A percentile compares a stretch with the other conserved stretches of the same genome.
Evolutionary conservation across 2,329 filamentous ascomycete genomes (phyloP).

Genomic region (Sordariomycetes sp.): DNA sequence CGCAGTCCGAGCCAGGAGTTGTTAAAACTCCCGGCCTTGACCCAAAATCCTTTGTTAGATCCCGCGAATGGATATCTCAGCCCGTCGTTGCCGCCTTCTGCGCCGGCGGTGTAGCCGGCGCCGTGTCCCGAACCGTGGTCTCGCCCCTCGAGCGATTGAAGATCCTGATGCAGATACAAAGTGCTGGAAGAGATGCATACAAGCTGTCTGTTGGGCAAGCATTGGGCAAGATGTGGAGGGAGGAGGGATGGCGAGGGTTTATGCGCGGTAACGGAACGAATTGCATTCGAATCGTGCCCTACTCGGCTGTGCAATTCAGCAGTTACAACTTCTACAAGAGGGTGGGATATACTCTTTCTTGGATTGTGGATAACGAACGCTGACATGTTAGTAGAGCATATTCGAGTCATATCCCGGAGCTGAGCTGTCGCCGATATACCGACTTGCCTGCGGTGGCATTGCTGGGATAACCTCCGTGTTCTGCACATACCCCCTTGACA

Average conservation of each 20-base stretch:
- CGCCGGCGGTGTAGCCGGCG: conserved; percentile 86
- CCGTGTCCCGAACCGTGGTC: conserved; percentile 95
- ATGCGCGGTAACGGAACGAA: conserved; percentile 98
- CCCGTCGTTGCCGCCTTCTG: conserved; percentile 88
- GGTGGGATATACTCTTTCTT: too few relatives aligned
- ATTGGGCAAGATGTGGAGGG: conserved; percentile 87
- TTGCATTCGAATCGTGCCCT: conserved; percentile 95
- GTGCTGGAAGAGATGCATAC: conserved; percentile 82
- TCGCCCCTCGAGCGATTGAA: conserved; percentile 93
- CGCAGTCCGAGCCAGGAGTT: conserved; percentile 5
- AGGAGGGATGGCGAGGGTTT: conserved; percentile 94
- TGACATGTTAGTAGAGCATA: conserved; percentile 40
- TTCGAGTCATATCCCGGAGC: conserved; percentile 69
- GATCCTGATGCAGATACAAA: conserved; percentile 96
- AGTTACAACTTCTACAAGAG: conserved; percentile 97
- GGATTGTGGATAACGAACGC: too few relatives aligned
- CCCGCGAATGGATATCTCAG: conserved; percentile 56
- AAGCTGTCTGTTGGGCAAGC: conserved; percentile 86
- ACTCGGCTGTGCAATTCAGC: conserved; percentile 96
- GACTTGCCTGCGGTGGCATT: conserved; percentile 80
- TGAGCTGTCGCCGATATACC: conserved; percentile 62
- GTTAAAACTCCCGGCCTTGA: conserved; percentile 1
- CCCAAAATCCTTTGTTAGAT: conserved; percentile 17
- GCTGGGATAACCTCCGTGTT: conserved; percentile 94
- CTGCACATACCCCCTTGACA: conserved; percentile 93